phyloP scores from a whole-genome alignment of 1,284 basidiomycete species.

The Puccinia polysora region DNA sequence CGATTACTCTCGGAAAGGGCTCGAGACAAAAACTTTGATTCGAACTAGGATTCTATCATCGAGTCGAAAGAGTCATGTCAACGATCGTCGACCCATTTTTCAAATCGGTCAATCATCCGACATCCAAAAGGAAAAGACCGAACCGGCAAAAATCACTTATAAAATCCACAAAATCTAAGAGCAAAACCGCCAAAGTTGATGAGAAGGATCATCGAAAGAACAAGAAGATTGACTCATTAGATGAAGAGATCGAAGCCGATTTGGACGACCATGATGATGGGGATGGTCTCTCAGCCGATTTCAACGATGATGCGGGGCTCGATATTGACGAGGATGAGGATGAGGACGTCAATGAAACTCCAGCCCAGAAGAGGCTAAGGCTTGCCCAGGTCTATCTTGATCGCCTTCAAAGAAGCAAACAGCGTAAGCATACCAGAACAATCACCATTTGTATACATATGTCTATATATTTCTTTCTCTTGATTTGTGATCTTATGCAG shows the following conservation, averaged over 20 bases:
- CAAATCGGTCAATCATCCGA: slow-evolving; percentile 7
- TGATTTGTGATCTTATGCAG: no score
- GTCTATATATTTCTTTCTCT: slow-evolving; percentile 21
- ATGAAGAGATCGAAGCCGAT: slow-evolving; percentile 16
- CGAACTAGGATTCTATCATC: neutral
- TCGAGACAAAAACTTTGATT: no score
- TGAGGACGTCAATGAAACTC: slow-evolving; percentile 63
- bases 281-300: slow-evolving; percentile 21
- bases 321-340: slow-evolving; percentile 46
- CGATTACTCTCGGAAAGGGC: no score
- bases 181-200: neutral
- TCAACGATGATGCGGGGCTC: slow-evolving; percentile 45
- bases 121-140: slow-evolving; percentile 9
- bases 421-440: slow-evolving; percentile 56
- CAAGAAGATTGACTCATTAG: neutral
- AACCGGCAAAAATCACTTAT: slow-evolving; percentile 8
- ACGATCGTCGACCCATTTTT: slow-evolving; percentile 19
- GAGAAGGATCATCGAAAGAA: neutral
- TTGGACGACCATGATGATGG: neutral
- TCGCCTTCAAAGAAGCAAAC: slow-evolving; percentile 70
- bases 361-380: slow-evolving; percentile 84
- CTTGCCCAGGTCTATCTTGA: slow-evolving; percentile 86
- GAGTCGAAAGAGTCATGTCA: neutral
- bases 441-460: neutral
- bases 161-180: slow-evolving; percentile 2